These are phyloP conservation scores for Metrosideros polymorpha DNA, from an alignment of 441 rosid genomes.

Conservation along the genomic window DNA sequence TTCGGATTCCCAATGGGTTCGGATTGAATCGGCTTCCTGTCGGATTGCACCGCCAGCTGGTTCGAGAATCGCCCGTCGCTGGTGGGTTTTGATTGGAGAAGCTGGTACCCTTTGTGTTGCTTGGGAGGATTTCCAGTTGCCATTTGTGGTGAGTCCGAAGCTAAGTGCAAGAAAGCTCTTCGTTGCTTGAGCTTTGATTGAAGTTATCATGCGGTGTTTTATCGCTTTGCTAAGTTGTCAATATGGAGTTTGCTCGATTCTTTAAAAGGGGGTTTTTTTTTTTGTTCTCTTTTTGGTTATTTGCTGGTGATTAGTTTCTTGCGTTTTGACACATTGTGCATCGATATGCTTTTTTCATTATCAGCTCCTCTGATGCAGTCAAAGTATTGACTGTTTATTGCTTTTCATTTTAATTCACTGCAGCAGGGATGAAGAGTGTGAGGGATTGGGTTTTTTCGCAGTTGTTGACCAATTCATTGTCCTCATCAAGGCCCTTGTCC, in stretches of 20 bases:
- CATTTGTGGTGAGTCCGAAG: background rate
- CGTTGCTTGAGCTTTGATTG: background rate
- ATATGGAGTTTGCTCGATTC: background rate
- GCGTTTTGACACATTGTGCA: background rate
- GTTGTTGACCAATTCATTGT: constrained; percentile 52
- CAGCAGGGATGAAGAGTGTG: constrained; percentile 61
- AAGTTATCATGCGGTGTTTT: background rate
- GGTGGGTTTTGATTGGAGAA: background rate
- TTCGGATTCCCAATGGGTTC: background rate
- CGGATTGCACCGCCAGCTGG: background rate
- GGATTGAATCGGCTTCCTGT: background rate
- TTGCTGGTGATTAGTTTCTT: background rate
- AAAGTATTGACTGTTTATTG: background rate
- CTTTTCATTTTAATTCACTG: background rate
- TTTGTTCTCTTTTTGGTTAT: background rate
- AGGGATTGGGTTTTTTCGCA: constrained; percentile 72
- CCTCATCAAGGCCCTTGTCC: constrained; percentile 49
- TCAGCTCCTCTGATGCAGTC: background rate
- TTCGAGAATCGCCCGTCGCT: background rate
- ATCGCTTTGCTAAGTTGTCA: background rate
- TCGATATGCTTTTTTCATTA: background rate
- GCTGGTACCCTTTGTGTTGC: background rate
- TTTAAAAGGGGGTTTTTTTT: background rate
- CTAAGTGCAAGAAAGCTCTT: background rate
- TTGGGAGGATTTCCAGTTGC: background rate